Evolutionary conservation across 352 stramenopile genomes (phyloP), one percentile per base, ranked within the genome.

Genomic region (Globisporangium abappressorium): DNA sequence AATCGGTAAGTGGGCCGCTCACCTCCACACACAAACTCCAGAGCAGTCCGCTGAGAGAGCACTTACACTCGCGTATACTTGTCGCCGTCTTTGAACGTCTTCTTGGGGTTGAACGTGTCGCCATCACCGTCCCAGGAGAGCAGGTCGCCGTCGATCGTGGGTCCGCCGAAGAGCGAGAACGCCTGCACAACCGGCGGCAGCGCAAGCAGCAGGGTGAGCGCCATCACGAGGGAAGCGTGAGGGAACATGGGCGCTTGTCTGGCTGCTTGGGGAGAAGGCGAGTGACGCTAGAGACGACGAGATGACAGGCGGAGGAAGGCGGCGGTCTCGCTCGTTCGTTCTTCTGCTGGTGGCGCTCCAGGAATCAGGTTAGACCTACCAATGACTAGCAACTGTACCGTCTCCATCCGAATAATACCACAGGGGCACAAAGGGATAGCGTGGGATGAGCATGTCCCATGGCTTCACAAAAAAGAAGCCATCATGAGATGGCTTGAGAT

Each of bases 111-210:
- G n/a, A 85, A 85, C n/a, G 51, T 64, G 28, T 80, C 76, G 41
- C 79, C 81, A 43, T 89, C 74, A 43, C 82, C 82, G 46, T 79
- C 76, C 74, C 80, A 91, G 60, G 71, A 79, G 69, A 87, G 87
- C 53, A 63, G 57, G 47, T 84, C 74, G 46, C 76, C 82, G n/a
- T 79, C 70, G 43, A 88, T 68, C n/a, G 64, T 72, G 14, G 80
- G 77, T 28, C 67, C 60, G 57, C 70, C 74, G 62, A 87, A 87
- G 70, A 87, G 68, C 15, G 65, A 70, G 59, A 80, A 82, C 41
- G 68, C 72, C 57, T 60, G 57, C 20, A 60, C 70, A 8, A 56
- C 56, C 38, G 56, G 1, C 36, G 62, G 47, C 34, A 56, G 62
- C 54, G 70, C 11, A 15, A 46, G 18, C 47, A 70, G 20, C 60